phyloP scores from a whole-genome alignment of 495 filamentous ascomycete species.

The Durotheca rogersii region DNA sequence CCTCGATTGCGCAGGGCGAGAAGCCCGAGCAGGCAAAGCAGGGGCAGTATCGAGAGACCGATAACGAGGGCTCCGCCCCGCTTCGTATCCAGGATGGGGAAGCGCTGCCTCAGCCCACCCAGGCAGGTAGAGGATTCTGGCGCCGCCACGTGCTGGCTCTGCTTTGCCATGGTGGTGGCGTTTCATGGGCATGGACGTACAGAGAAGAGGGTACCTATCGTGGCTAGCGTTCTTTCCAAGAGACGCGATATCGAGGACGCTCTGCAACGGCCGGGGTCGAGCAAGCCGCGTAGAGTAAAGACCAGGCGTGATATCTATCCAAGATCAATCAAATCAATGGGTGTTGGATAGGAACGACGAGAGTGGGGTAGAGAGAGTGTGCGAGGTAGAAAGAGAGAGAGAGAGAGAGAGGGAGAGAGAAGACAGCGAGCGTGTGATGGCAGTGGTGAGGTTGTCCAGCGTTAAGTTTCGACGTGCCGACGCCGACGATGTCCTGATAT shows the following conservation, averaged over 20 bases:
- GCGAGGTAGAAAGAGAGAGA: too few relatives aligned
- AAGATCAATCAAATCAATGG: too few relatives aligned
- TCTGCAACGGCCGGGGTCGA: too few relatives aligned
- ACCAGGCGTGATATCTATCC: too few relatives aligned
- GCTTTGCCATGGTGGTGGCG: slow-evolving; percentile 17
- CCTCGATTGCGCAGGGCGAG: slow-evolving; percentile 30
- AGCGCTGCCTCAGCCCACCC: slow-evolving; percentile 38
- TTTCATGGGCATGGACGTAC: not conserved
- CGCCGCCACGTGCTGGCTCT: slow-evolving; percentile 8
- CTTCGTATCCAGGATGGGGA: slow-evolving; percentile 43
- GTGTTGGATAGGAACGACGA: too few relatives aligned
- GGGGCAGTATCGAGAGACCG: slow-evolving; percentile 37
- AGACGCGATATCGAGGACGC: too few relatives aligned
- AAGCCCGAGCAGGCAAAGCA: slow-evolving; percentile 33
- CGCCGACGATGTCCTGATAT: slow-evolving; percentile 28
- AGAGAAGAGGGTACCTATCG: not conserved
- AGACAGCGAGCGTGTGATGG: not conserved
- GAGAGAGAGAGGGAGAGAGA: too few relatives aligned
- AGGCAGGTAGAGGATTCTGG: slow-evolving; percentile 30
- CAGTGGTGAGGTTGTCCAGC: not conserved
- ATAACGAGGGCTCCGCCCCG: slow-evolving; percentile 38
- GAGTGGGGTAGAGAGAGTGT: too few relatives aligned
- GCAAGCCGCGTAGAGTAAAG: too few relatives aligned
- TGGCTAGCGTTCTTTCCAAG: not conserved
- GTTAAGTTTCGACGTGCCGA: slow-evolving; percentile 14